Evolutionary conservation across 148 eudicot genomes (phyloP), one percentile per base, ranked within the genome.

Genomic region (Linanthus parryae): DNA sequence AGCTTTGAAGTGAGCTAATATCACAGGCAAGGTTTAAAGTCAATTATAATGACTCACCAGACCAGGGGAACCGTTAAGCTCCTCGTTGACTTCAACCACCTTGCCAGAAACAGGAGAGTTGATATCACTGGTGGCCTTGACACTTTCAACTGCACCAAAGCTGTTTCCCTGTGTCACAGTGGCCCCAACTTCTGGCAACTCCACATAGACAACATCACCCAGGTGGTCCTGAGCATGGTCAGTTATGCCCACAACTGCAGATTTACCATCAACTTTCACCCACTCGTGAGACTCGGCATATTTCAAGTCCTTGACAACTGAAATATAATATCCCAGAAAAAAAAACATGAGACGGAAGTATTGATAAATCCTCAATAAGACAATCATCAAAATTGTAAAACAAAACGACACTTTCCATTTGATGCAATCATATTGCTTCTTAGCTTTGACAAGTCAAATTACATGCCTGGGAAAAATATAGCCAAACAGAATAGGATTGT

Each of bases 81-180:
- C 68, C 44, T 61, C 62, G 23, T 91, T 91, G 44, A 86, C 75
- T 71, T 86, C 74, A 45, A 71, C 65, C 28, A 91, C 94, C 68
- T 74, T 81, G 21, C 98, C 98, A 2, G 95, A 81, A 67, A 91
- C 58, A 27, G 98, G 98, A 54, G 98, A 86, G 63, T 91, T 75
- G 13, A 91, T 72, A 60, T 91, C 98, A 68, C 98, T 91, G 13
- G 87, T 81, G 16, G 98, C 95, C 58, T 91, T 91, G 8, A 91
- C 94, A 79, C 98, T 91, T 68, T 91, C 98, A 45, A 91, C 95
- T 26, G 95, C 89, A 66, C 94, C 98, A 55, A 91, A 91, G 33
- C 81, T 57, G 20, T 38, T 44, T 7, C 94, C 98, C 61, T 91
- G 86, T 25, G 78, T 65, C 30, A 91, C 89, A 22, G 57, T 31